Percentiles rank a stretch among this genome's conserved stretches.
These are phyloP conservation scores for Pichia sp. DNA, from an alignment of 1,139 yeast species.

Conservation along the genomic window DNA sequence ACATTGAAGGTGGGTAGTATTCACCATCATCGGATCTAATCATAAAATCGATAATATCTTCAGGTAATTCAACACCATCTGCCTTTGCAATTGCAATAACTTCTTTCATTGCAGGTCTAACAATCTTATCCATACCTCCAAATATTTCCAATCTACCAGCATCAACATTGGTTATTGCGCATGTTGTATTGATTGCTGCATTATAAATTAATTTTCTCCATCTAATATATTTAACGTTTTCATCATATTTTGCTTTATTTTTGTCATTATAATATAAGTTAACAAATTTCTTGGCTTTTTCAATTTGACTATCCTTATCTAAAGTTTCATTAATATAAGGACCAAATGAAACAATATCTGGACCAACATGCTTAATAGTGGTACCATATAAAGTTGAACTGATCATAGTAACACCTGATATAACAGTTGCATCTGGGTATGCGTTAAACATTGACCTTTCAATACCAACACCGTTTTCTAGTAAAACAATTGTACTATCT, in stretches of 20 bases:
- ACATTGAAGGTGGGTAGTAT: slow-evolving; percentile 23
- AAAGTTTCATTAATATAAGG: slow-evolving; percentile 37
- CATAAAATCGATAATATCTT: slow-evolving; percentile 20
- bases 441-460: slow-evolving; percentile 53
- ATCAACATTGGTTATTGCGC: slow-evolving; percentile 54
- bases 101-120: slow-evolving; percentile 63
- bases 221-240: slow-evolving; percentile 47
- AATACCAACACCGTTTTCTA: slow-evolving; percentile 73
- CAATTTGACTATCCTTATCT: slow-evolving; percentile 30
- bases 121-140: slow-evolving; percentile 44
- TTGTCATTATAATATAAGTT: slow-evolving; percentile 43
- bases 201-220: slow-evolving; percentile 75
- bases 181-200: slow-evolving; percentile 57
- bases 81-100: slow-evolving; percentile 54
- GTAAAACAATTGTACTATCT: slow-evolving; percentile 50
- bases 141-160: slow-evolving; percentile 53
- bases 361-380: slow-evolving; percentile 42
- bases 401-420: slow-evolving; percentile 67
- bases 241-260: slow-evolving; percentile 42
- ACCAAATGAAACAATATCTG: slow-evolving; percentile 52
- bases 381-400: slow-evolving; percentile 57
- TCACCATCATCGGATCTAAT: slow-evolving; percentile 20
- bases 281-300: slow-evolving; percentile 36
- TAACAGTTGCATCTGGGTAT: slow-evolving; percentile 52
- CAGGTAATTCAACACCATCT: slow-evolving; percentile 43